Percentiles rank a stretch among this genome's conserved stretches.
These are phyloP conservation scores for Solanum acaule DNA, from an alignment of 257 asterid genomes.

Conservation along the genomic window DNA sequence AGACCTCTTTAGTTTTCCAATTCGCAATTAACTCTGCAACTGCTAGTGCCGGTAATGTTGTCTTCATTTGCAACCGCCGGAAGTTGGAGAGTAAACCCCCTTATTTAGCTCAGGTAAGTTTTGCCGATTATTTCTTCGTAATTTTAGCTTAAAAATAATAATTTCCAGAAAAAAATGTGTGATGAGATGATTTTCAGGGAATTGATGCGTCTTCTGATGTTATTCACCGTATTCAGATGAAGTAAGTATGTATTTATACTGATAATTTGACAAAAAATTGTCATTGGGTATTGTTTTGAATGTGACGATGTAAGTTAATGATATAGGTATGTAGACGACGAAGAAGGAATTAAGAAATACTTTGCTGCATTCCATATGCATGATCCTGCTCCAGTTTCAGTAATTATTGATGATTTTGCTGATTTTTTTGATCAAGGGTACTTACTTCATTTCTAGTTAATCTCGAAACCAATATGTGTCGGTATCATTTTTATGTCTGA, in stretches of 20 bases:
- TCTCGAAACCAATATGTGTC: background rate
- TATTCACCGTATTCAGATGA: constrained; percentile 54
- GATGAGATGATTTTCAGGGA: constrained; percentile 28
- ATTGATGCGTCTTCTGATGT: constrained; percentile 65
- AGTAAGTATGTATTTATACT: constrained; percentile 24
- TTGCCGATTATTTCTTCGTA: background rate
- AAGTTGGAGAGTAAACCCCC: constrained; percentile 52
- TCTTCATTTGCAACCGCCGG: constrained; percentile 66
- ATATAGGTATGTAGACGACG: constrained; percentile 73
- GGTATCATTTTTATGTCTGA: background rate
- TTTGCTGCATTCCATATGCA: constrained; percentile 90
- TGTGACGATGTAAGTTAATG: background rate
- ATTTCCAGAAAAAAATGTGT: background rate
- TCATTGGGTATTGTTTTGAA: background rate
- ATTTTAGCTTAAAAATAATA: background rate
- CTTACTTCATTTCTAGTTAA: background rate
- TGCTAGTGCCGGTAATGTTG: constrained; percentile 28
- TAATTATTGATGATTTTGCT: constrained; percentile 73
- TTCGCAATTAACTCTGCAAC: constrained; percentile 61
- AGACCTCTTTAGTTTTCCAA: constrained; percentile 84
- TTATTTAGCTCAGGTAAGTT: constrained; percentile 61
- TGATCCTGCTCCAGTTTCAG: constrained; percentile 34
- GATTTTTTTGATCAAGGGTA: constrained; percentile 66
- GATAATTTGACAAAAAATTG: background rate
- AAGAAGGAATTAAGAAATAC: constrained; percentile 67